Percentiles rank a stretch among this genome's conserved stretches.
Conservation (phyloP, 2,329 filamentous ascomycete genomes). For the Diplodia scrobiculata region DNA sequence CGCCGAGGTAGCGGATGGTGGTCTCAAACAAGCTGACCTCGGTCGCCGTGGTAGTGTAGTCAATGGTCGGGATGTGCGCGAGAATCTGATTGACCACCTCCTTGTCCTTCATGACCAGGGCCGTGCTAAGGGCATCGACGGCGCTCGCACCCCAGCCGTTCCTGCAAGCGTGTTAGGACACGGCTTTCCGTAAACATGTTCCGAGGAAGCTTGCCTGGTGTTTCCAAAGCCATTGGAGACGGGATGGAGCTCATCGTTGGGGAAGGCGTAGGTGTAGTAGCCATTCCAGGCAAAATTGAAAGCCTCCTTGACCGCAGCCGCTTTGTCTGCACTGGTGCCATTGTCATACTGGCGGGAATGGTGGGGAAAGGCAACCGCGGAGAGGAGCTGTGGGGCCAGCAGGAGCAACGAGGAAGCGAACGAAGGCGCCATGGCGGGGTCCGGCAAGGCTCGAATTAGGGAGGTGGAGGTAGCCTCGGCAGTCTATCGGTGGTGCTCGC, state of each 20-base stretch:
- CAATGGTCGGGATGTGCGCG: constrained; percentile 67
- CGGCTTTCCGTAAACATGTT: background rate
- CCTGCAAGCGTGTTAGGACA: constrained; percentile 48
- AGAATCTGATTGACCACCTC: constrained; percentile 71
- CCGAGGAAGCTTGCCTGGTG: constrained; percentile 60
- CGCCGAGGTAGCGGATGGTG: constrained; percentile 83
- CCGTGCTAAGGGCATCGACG: constrained; percentile 77
- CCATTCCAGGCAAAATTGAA: constrained; percentile 44
- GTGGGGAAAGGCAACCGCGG: constrained; percentile 18
- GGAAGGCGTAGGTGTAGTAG: constrained; percentile 73
- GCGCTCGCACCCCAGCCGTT: constrained; percentile 85
- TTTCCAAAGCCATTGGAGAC: constrained; percentile 66
- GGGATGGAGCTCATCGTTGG: constrained; percentile 73
- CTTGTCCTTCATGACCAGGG: constrained; percentile 71
- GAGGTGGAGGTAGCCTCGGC: background rate
- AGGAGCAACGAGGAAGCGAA: constrained; percentile 8
- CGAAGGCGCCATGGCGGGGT: constrained; percentile 14
- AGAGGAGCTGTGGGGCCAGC: constrained; percentile 4
- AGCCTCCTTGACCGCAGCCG: constrained; percentile 41
- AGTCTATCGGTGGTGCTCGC: background rate
- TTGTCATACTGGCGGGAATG: background rate
- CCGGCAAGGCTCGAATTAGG: background rate
- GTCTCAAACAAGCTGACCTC: constrained; percentile 82
- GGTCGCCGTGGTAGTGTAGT: constrained; percentile 63
- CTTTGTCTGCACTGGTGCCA: constrained; percentile 31